These are phyloP conservation scores for Saccharomycopsis amapae DNA, from an alignment of 805 yeast genomes.

Conservation along the genomic window DNA sequence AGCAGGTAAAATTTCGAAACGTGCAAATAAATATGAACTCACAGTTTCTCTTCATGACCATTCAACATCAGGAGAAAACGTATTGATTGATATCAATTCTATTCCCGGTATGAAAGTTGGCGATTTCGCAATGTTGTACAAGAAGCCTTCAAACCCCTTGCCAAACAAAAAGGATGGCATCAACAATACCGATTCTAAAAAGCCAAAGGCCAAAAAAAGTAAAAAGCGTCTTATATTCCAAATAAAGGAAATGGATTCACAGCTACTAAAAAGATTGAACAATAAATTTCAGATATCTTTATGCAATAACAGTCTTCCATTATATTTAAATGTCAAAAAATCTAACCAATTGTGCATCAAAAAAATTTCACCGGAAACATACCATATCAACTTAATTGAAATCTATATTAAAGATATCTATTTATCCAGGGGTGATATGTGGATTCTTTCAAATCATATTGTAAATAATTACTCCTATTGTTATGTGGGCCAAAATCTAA, in stretches of 20 bases:
- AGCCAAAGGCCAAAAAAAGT: conserved; percentile 19
- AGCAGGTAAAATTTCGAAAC: too few species aligned
- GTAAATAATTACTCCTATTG: conserved; percentile 52
- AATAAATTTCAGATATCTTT: conserved; percentile 43
- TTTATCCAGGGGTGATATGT: conserved; percentile 87
- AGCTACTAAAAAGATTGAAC: conserved; percentile 28
- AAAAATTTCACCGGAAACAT: conserved; percentile 32
- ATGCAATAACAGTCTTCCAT: conserved; percentile 51
- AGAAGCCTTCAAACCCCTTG: conserved; percentile 24
- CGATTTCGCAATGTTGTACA: conserved; percentile 63
- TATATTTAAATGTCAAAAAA: conserved; percentile 55
- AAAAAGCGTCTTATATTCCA: conserved; percentile 37
- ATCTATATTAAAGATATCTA: conserved; percentile 72
- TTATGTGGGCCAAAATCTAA: conserved; percentile 31
- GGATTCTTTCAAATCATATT: conserved; percentile 71
- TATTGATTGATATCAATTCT: conserved; percentile 51
- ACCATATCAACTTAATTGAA: conserved; percentile 79
- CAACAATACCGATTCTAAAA: conserved; percentile 24
- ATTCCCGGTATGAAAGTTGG: conserved; percentile 66
- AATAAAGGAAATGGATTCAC: conserved; percentile 31
- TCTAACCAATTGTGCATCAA: conserved; percentile 59
- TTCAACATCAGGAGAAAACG: conserved; percentile 48
- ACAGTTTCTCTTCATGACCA: conserved; percentile 56
- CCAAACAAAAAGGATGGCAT: too few species aligned
- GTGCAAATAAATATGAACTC: conserved; percentile 39